Evolutionary conservation across 129 eudicot species (phyloP).

Genomic region (Lactuca saligna): DNA sequence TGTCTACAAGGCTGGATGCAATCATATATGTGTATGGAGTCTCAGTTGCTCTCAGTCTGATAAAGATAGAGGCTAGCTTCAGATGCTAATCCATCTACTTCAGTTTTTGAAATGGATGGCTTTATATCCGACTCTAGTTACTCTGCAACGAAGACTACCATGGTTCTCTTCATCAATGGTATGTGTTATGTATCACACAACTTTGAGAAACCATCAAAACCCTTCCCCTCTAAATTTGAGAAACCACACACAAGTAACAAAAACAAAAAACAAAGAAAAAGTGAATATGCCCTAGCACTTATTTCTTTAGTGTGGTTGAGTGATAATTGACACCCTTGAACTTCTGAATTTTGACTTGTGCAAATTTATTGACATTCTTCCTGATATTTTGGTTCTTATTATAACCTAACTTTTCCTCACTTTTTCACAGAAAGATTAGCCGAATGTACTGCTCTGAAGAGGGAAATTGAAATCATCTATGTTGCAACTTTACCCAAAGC

Average conservation of each 20-base stretch:
- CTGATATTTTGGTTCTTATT: not conserved
- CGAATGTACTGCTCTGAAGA: slow-evolving; percentile 87
- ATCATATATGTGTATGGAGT: slow-evolving; percentile 89
- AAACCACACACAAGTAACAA: slow-evolving; percentile 3
- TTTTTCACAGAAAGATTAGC: slow-evolving; percentile 77
- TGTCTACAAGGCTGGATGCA: slow-evolving; percentile 85
- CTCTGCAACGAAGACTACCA: slow-evolving; percentile 84
- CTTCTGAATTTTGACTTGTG: not conserved
- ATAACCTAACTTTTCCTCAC: not conserved
- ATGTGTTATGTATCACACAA: slow-evolving; percentile 20
- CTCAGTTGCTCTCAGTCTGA: slow-evolving; percentile 75
- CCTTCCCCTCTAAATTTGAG: too few relatives aligned
- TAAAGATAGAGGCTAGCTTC: slow-evolving; percentile 56
- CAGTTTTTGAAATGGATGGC: slow-evolving; percentile 79
- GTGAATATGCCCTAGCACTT: not conserved
- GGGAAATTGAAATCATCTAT: slow-evolving; percentile 93
- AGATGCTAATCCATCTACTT: slow-evolving; percentile 67
- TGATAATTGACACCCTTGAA: slow-evolving; percentile 15
- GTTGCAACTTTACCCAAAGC: slow-evolving; percentile 98
- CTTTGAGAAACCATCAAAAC: too few relatives aligned
- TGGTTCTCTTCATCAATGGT: slow-evolving; percentile 96
- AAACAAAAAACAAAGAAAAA: not conserved
- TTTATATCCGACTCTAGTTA: slow-evolving; percentile 77
- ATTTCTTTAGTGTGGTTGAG: slow-evolving; percentile 9
- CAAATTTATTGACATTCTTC: slow-evolving; percentile 15